Conservation (phyloP, 805 yeast genomes). For the Myxozyma vanderwaltii region DNA sequence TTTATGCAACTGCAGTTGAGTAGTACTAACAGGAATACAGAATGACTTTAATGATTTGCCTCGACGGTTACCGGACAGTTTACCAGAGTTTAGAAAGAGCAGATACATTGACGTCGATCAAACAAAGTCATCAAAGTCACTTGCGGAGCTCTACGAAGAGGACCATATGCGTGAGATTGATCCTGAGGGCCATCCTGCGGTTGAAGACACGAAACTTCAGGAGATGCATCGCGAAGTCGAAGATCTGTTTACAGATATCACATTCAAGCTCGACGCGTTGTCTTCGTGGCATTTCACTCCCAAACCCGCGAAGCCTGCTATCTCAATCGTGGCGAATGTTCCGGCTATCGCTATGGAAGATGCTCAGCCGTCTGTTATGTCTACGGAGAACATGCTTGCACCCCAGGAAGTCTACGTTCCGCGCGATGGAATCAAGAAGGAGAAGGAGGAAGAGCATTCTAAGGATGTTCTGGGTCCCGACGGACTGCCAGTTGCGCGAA, state of each 20-base stretch:
- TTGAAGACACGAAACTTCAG: constrained; percentile 62
- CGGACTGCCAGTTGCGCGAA: constrained; percentile 78
- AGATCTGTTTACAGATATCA: constrained; percentile 60
- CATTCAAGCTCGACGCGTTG: constrained; percentile 78
- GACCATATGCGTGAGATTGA: constrained; percentile 54
- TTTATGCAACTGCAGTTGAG: neutral
- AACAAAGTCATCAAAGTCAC: constrained; percentile 78
- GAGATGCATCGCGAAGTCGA: constrained; percentile 78
- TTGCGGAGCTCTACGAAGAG: constrained; percentile 91
- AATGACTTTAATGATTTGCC: constrained; percentile 80
- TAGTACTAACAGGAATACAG: constrained; percentile 3
- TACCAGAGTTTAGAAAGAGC: constrained; percentile 61
- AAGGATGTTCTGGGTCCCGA: constrained; percentile 66
- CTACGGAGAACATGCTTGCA: constrained; percentile 75
- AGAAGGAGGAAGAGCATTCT: constrained; percentile 48
- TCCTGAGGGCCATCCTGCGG: constrained; percentile 50
- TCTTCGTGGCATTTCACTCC: constrained; percentile 96
- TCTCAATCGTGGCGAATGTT: constrained; percentile 80
- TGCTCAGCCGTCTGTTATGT: constrained; percentile 86
- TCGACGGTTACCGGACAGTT: constrained; percentile 66
- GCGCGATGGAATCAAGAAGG: constrained; percentile 36
- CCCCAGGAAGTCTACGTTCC: constrained; percentile 87
- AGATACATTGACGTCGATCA: constrained; percentile 71
- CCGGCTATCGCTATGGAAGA: constrained; percentile 92
- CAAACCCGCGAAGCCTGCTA: constrained; percentile 75